Conservation (phyloP, 2,329 filamentous ascomycete species). For the Scedosporium dehoogii region DNA sequence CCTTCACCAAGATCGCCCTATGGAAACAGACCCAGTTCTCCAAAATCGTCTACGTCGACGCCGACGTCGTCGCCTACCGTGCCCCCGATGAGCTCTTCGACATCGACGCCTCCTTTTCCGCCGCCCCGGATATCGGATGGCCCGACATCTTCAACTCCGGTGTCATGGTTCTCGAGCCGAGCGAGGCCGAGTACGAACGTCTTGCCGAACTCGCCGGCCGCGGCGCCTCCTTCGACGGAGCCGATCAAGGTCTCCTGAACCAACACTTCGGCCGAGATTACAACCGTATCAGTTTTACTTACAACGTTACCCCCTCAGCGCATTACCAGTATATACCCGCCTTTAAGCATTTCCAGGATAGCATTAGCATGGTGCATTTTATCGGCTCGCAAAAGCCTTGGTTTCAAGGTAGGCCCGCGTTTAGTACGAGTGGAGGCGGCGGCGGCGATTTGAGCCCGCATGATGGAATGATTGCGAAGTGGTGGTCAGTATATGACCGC, state of each 20-base stretch:
- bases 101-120: conserved; percentile 47
- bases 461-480: conserved; percentile 73
- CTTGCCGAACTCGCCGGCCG: conserved; percentile 73
- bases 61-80: conserved; percentile 82
- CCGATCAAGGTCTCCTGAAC: conserved; percentile 91
- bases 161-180: conserved; percentile 82
- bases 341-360: conserved; percentile 84
- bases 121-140: conserved; percentile 94
- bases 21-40: conserved; percentile 88
- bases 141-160: conserved; percentile 98
- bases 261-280: conserved; percentile 81
- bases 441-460: conserved; percentile 47
- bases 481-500: conserved; percentile 91
- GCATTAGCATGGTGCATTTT: conserved; percentile 87
- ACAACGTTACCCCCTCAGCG: conserved; percentile 93
- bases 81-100: conserved; percentile 90
- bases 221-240: conserved; percentile 91
- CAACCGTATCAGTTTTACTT: conserved; percentile 85
- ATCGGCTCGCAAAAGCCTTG: conserved; percentile 90
- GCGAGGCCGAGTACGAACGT: conserved; percentile 79
- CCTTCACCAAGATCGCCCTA: conserved; percentile 92
- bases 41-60: conserved; percentile 90
- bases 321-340: conserved; percentile 97
- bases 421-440: conserved; percentile 27
- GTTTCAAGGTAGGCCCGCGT: conserved; percentile 50